Percentiles rank a stretch among this genome's conserved stretches.
These are phyloP conservation scores for Solanum hybrid DNA, from an alignment of 305 asterid genomes.

Conservation along the genomic window DNA sequence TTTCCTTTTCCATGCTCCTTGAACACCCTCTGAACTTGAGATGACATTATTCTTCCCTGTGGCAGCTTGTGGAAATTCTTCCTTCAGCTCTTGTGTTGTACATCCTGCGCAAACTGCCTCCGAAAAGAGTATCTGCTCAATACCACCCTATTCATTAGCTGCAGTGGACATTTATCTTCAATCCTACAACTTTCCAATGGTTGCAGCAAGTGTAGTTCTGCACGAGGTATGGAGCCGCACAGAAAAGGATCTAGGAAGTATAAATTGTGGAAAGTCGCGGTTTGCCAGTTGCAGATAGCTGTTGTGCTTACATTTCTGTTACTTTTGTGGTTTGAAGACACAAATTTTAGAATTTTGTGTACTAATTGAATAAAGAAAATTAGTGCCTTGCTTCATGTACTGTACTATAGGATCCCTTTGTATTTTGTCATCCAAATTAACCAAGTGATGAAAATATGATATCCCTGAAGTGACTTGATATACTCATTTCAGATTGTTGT, in stretches of 20 bases:
- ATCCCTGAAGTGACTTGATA: background rate
- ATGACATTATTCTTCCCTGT: background rate
- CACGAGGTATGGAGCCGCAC: background rate
- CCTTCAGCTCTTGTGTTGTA: conserved; percentile 87
- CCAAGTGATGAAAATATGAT: background rate
- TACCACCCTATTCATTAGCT: conserved; percentile 72
- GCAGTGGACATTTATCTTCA: background rate
- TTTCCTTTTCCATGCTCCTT: background rate
- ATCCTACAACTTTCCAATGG: background rate
- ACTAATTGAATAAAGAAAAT: background rate
- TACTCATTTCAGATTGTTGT: background rate
- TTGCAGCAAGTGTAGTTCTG: background rate
- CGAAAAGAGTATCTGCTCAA: conserved; percentile 67
- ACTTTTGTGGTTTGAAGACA: background rate
- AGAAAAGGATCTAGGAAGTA: background rate
- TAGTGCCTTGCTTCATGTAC: background rate
- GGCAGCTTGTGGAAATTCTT: conserved; percentile 78
- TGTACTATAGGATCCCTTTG: background rate
- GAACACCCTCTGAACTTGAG: background rate
- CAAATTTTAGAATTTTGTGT: background rate
- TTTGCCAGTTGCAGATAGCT: background rate
- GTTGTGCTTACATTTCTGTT: background rate
- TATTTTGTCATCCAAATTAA: background rate
- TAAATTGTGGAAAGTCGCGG: background rate
- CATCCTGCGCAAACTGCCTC: conserved; percentile 85